phyloP scores from a whole-genome alignment of 2,329 filamentous ascomycete species.

The Aspergillus uvarum region DNA sequence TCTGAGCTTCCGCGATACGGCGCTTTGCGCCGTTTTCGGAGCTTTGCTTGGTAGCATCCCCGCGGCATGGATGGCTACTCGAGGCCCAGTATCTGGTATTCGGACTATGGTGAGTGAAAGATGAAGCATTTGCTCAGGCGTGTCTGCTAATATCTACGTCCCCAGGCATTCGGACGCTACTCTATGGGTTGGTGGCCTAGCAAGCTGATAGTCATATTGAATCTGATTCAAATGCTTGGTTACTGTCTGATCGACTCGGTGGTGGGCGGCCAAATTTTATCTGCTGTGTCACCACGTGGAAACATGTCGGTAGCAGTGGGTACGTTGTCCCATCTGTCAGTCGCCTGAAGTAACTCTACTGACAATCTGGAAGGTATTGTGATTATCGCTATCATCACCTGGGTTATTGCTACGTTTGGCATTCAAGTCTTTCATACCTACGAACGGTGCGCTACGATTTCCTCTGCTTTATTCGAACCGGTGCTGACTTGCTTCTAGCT shows the following conservation, averaged over 20 bases:
- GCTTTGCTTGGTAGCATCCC: constrained; percentile 55
- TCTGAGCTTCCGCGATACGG: constrained; percentile 58
- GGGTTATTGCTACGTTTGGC: constrained; percentile 65
- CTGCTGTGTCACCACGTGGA: constrained; percentile 60
- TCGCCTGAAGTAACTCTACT: constrained; percentile 4
- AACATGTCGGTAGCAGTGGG: constrained; percentile 64
- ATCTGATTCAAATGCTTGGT: constrained; percentile 62
- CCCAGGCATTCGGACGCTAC: constrained; percentile 58
- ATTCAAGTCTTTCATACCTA: constrained; percentile 68
- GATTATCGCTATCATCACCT: constrained; percentile 62
- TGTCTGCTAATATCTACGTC: constrained; percentile 1
- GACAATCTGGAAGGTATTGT: constrained; percentile 50
- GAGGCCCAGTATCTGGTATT: constrained; percentile 61
- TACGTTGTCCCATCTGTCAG: constrained; percentile 14
- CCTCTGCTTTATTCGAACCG: not conserved
- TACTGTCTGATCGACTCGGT: constrained; percentile 65
- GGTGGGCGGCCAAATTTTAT: constrained; percentile 67
- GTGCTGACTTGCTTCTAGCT: constrained; percentile 40
- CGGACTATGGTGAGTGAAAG: constrained; percentile 54
- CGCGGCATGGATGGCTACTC: constrained; percentile 61
- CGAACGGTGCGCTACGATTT: constrained; percentile 51
- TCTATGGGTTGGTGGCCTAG: constrained; percentile 66
- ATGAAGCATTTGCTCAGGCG: not conserved
- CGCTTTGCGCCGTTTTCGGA: constrained; percentile 59
- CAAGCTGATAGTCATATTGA: constrained; percentile 63